Conservation (phyloP, 2,329 filamentous ascomycete species). For the Dactylellina sp. region DNA sequence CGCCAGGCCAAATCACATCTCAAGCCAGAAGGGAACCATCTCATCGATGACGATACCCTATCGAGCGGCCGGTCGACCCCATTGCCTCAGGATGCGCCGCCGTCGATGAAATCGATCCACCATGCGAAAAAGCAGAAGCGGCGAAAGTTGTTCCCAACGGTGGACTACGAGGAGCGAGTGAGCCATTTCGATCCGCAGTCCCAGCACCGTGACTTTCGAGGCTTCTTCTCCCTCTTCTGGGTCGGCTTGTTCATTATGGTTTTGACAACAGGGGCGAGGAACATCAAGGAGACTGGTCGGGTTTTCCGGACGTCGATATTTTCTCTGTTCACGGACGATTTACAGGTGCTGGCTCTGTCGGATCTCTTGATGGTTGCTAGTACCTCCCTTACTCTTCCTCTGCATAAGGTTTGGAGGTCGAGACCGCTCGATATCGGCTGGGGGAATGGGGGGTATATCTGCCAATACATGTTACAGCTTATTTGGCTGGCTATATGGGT, state of each 20-base stretch:
- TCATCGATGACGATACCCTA: constrained; percentile 46
- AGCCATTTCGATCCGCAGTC: constrained; percentile 95
- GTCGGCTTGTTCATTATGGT: constrained; percentile 97
- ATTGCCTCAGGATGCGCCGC: constrained; percentile 88
- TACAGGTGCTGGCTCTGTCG: constrained; percentile 84
- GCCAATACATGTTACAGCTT: constrained; percentile 85
- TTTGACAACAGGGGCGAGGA: constrained; percentile 90
- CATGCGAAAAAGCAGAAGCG: constrained; percentile 85
- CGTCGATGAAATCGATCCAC: constrained; percentile 86
- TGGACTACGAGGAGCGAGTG: constrained; percentile 88
- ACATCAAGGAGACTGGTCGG: constrained; percentile 91
- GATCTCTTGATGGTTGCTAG: constrained; percentile 86
- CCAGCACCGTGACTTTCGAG: constrained; percentile 92
- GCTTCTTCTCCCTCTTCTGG: constrained; percentile 99
- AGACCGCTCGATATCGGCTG: constrained; percentile 74
- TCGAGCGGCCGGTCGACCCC: constrained; percentile 74
- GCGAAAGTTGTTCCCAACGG: constrained; percentile 88
- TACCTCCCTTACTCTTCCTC: constrained; percentile 76
- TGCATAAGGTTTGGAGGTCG: constrained; percentile 74
- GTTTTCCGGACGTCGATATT: constrained; percentile 88
- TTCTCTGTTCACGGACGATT: constrained; percentile 85
- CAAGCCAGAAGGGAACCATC: constrained; percentile 34
- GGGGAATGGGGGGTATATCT: constrained; percentile 78
- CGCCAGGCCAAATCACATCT: constrained; percentile 38
- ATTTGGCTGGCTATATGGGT: constrained; percentile 87